Evolutionary conservation across 352 stramenopile species (phyloP).

Genomic region (Globisporangium echinulatum): DNA sequence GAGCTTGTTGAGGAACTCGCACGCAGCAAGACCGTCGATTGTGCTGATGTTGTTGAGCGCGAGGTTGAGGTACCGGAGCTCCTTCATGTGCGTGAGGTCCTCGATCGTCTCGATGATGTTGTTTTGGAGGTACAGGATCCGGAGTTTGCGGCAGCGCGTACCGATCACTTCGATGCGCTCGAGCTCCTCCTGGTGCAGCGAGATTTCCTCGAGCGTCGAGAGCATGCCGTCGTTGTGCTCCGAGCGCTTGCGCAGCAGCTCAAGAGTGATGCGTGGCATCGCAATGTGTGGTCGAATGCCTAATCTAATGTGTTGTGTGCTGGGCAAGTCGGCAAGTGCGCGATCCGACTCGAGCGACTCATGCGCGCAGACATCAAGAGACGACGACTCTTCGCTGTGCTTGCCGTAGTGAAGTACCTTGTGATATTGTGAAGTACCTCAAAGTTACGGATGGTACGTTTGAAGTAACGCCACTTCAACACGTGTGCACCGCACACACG

Average conservation of each 20-base stretch:
- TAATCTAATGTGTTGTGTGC: too few relatives aligned
- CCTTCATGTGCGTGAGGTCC: constrained; percentile 90
- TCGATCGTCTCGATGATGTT: constrained; percentile 94
- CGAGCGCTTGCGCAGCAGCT: constrained; percentile 82
- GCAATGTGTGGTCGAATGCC: not conserved
- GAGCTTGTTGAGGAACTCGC: constrained; percentile 90
- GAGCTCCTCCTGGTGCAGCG: constrained; percentile 90
- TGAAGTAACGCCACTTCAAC: too few relatives aligned
- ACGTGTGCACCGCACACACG: too few relatives aligned
- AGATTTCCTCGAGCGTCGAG: constrained; percentile 91
- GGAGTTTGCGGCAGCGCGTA: constrained; percentile 85
- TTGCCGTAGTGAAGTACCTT: too few relatives aligned
- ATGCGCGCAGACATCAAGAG: too few relatives aligned
- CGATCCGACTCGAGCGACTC: too few relatives aligned
- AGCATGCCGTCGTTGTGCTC: constrained; percentile 94
- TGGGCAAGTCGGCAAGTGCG: too few relatives aligned
- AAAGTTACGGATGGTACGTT: too few relatives aligned
- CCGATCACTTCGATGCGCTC: constrained; percentile 90
- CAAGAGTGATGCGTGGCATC: constrained; percentile 74
- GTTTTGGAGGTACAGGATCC: constrained; percentile 95
- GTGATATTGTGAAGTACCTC: too few relatives aligned
- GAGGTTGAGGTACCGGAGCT: constrained; percentile 94
- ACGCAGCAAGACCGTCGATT: constrained; percentile 80
- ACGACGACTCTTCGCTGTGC: too few relatives aligned
- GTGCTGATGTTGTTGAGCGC: constrained; percentile 92